A percentile compares a stretch with the other conserved stretches of the same genome.
Evolutionary conservation across 208 protist species (phyloP).

Genomic region (Wallacemonas sp.): DNA sequence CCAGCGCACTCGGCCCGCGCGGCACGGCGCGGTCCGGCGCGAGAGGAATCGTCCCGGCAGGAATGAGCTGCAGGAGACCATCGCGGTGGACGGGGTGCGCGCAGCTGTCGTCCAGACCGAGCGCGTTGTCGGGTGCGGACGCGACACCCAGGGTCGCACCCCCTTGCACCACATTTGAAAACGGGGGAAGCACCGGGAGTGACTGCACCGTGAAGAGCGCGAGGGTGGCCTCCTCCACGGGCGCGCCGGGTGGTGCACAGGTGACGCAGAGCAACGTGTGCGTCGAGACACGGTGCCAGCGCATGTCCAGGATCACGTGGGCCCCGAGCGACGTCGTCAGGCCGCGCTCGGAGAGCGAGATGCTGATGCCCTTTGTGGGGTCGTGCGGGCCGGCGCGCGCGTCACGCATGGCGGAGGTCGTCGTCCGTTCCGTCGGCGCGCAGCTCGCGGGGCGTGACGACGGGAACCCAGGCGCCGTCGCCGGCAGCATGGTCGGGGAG

Average conservation of each 20-base stretch:
- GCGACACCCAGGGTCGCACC: no score
- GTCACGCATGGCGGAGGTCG: background rate
- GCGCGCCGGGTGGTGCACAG: conserved; percentile 40
- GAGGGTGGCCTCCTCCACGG: conserved; percentile 31
- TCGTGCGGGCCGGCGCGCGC: conserved; percentile 2
- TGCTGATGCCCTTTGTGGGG: conserved; percentile 7
- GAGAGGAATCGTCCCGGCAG: conserved; percentile 48
- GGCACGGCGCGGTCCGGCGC: conserved; percentile 23
- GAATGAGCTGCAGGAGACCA: conserved; percentile 37
- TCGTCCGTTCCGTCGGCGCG: background rate
- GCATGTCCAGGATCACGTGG: conserved; percentile 48
- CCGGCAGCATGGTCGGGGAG: conserved; percentile 24
- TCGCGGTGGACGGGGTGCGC: conserved; percentile 6
- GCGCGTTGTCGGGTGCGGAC: no score
- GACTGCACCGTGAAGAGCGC: conserved; percentile 74
- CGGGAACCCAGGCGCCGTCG: conserved; percentile 11
- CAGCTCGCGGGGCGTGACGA: background rate
- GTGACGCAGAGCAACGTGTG: conserved; percentile 80
- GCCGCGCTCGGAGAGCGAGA: conserved; percentile 43
- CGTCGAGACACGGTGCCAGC: conserved; percentile 63
- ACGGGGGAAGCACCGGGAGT: conserved; percentile 29
- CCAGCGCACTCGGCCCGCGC: conserved; percentile 17
- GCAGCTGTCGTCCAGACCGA: no score
- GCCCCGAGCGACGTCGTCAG: conserved; percentile 55
- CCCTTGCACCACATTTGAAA: conserved; percentile 49